Evolutionary conservation across 306 rosid species (phyloP).

Genomic region (Geum urbanum): DNA sequence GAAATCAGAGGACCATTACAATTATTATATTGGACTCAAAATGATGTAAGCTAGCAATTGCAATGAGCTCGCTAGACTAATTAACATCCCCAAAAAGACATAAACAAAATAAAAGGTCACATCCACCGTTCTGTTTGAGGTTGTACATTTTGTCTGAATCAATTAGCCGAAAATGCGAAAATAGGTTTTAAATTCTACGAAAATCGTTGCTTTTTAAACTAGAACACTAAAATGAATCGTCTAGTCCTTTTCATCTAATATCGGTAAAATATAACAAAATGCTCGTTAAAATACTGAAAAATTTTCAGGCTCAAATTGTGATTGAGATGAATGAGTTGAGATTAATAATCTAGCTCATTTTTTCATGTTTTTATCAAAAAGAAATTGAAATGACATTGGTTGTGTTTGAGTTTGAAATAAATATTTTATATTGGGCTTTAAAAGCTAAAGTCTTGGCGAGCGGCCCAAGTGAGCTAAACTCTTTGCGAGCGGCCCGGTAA

Average conservation of each 20-base stretch:
- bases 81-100: too few species aligned
- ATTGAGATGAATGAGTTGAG: too few species aligned
- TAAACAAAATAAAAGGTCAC: neutral
- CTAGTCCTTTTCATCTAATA: too few species aligned
- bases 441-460: too few species aligned
- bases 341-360: neutral
- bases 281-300: too few species aligned
- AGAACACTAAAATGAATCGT: neutral
- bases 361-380: neutral
- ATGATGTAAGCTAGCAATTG: neutral
- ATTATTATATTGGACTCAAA: neutral
- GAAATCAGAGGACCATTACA: neutral
- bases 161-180: neutral
- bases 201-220: constrained; percentile 18
- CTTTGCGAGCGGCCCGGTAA: too few species aligned
- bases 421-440: too few species aligned
- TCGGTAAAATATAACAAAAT: too few species aligned
- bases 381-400: neutral
- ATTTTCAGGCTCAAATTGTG: too few species aligned
- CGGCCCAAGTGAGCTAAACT: too few species aligned
- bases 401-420: too few species aligned
- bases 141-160: neutral
- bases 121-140: neutral
- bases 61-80: neutral
- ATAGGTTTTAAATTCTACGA: neutral